A percentile compares a stretch with the other conserved stretches of the same genome.
phyloP scores from a whole-genome alignment of 495 filamentous ascomycete species.

The Penicillium coffeae region DNA sequence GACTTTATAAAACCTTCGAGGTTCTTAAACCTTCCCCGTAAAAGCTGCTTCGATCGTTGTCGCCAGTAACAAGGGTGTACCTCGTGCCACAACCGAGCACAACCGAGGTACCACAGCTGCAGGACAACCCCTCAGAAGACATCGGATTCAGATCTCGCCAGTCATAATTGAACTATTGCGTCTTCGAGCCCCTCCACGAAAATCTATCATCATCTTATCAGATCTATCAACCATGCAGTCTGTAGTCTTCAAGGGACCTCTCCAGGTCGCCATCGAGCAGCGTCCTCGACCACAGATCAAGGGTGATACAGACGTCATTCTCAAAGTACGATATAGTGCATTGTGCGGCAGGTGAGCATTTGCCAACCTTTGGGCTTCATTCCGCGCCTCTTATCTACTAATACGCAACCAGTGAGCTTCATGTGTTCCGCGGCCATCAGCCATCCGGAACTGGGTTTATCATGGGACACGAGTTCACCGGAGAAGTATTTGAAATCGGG shows the following conservation, averaged over 20 bases:
- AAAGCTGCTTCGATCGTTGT: neutral
- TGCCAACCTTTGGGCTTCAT: neutral
- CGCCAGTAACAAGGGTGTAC: no score
- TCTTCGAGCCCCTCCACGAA: no score
- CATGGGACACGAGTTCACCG: constrained; percentile 47
- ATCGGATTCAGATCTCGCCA: neutral
- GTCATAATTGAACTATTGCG: no score
- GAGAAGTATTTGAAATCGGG: constrained; percentile 19
- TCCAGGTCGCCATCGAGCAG: constrained; percentile 38
- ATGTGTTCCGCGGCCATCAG: constrained; percentile 29
- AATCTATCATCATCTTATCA: no score
- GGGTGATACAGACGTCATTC: constrained; percentile 69
- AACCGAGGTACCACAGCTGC: constrained; percentile 6
- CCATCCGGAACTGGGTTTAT: constrained; percentile 58
- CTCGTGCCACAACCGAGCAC: constrained; percentile 2
- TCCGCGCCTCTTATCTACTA: neutral
- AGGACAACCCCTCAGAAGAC: constrained; percentile 4
- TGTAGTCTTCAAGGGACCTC: constrained; percentile 34
- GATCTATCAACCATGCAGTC: constrained; percentile 26
- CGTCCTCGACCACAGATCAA: constrained; percentile 52
- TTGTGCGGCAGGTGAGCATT: constrained; percentile 78
- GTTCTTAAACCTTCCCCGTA: no score
- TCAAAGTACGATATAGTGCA: constrained; percentile 78
- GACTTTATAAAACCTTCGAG: no score
- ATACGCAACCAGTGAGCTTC: constrained; percentile 16